Base-by-base conservation (phyloP, 208 protist species). In the Trypanosoma caninum region DNA sequence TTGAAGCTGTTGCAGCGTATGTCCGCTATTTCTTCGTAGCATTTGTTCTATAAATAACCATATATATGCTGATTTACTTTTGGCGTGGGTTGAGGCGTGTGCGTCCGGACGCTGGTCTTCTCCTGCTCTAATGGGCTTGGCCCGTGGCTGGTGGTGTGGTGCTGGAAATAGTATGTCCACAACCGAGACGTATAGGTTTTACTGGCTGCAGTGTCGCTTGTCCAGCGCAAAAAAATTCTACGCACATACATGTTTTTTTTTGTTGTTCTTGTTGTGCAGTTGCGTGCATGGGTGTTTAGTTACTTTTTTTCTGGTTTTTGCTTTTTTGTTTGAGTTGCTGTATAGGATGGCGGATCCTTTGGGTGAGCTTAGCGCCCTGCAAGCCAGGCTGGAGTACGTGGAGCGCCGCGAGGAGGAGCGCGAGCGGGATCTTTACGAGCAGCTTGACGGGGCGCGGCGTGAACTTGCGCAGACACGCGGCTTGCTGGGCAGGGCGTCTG, bases 1-100 rank as follows among this genome's bases (percentile, higher is more conserved):
- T 84, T 89, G 65, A 70, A 71, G 22, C 74, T 96, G 18, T 45
- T 92, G 53, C 69, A 81, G 9, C 82, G 78, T 22, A 65, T 77
- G 65, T 64, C 65, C 28, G 45, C 48, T 25, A 48, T 63, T 1
- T 18, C 48, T 16, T 52, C 41, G 9, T 61, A 56, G 34, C 14
- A 13, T n/a, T n/a, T n/a, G n/a, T n/a, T n/a, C n/a, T n/a, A n/a
- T n/a, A n/a, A n/a, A n/a, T n/a, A n/a, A n/a, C n/a, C n/a, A n/a
- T n/a, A n/a, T n/a, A n/a, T n/a, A n/a, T n/a, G n/a, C n/a, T n/a
- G n/a, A n/a, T n/a, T n/a, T n/a, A n/a, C n/a, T n/a, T n/a, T n/a
- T n/a, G n/a, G n/a, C n/a, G n/a, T n/a, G n/a, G n/a, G n/a, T n/a
- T n/a, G n/a, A n/a, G n/a, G n/a, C n/a, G n/a, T n/a, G n/a, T n/a